phyloP scores from a whole-genome alignment of 306 rosid species.

The Astragalus membranaceus region DNA sequence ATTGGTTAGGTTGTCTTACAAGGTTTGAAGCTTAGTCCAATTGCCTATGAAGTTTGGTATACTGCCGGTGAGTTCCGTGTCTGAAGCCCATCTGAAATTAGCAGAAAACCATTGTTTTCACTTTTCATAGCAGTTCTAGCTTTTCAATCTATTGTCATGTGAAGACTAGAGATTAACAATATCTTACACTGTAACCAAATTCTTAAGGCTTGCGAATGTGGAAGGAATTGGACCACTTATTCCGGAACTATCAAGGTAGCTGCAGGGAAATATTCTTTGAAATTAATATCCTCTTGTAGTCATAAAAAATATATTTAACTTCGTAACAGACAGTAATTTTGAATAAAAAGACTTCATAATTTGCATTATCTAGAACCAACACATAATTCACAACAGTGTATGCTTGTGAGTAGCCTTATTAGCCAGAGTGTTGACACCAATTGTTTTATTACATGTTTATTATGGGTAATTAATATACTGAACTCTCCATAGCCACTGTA shows the following conservation, averaged over 20 bases:
- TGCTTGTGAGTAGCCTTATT: background rate
- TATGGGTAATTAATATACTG: background rate
- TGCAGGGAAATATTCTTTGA: slow-evolving; percentile 28
- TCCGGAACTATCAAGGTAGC: slow-evolving; percentile 72
- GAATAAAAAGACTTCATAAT: background rate
- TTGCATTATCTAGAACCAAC: background rate
- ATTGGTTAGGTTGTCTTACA: slow-evolving; percentile 44
- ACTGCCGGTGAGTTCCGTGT: slow-evolving; percentile 46
- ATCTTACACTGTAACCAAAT: slow-evolving; percentile 49
- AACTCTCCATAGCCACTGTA: background rate
- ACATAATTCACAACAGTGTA: background rate
- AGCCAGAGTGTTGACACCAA: background rate
- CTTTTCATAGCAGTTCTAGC: background rate
- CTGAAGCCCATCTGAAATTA: slow-evolving; percentile 68
- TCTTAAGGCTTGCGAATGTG: slow-evolving; percentile 50
- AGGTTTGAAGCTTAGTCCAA: slow-evolving; percentile 45
- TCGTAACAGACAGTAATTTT: background rate
- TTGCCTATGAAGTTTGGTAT: slow-evolving; percentile 76
- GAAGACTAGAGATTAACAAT: background rate
- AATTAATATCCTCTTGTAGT: slow-evolving; percentile 1
- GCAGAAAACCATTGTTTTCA: background rate
- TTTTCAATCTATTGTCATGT: background rate
- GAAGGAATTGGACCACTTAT: slow-evolving; percentile 72
- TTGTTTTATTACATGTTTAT: background rate
- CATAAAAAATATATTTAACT: background rate